Percentiles rank a stretch among this genome's conserved stretches.
phyloP scores from a whole-genome alignment of 176 grass and related monocot genomes.

The Triticum turgidum region DNA sequence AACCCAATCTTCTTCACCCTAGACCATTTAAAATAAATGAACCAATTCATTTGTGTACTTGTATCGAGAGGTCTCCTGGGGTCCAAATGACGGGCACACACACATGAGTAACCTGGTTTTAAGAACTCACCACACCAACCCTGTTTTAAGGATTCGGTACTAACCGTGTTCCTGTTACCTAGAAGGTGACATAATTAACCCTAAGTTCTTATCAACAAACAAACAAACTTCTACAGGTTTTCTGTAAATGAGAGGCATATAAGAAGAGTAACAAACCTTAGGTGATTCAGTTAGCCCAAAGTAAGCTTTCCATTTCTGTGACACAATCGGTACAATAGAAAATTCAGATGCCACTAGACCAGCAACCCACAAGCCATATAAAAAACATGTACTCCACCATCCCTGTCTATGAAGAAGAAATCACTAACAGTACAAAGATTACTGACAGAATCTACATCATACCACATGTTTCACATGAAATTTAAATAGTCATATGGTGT shows the following conservation, averaged over 20 bases:
- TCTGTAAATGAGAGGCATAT: constrained; percentile 1
- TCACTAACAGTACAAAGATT: neutral
- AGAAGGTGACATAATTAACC: neutral
- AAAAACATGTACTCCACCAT: constrained; percentile 86
- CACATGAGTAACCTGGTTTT: neutral
- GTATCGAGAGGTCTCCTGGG: neutral
- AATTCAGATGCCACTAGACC: constrained; percentile 82
- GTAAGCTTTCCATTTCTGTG: constrained; percentile 72
- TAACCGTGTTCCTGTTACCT: too few species aligned
- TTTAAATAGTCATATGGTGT: neutral
- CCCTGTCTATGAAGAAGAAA: constrained; percentile 39
- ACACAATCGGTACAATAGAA: constrained; percentile 67
- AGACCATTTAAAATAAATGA: neutral
- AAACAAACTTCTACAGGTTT: neutral
- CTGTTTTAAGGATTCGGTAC: too few species aligned
- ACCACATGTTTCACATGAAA: neutral
- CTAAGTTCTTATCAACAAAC: constrained; percentile 10
- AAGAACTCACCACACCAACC: neutral
- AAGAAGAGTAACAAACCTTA: constrained; percentile 53
- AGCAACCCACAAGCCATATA: constrained; percentile 97
- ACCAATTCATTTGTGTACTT: neutral
- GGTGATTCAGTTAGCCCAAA: constrained; percentile 55
- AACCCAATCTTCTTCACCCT: neutral
- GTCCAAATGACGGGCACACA: neutral
- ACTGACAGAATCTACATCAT: neutral